These are phyloP conservation scores for Salix brachista DNA, from an alignment of 345 rosid genomes.

Conservation along the genomic window DNA sequence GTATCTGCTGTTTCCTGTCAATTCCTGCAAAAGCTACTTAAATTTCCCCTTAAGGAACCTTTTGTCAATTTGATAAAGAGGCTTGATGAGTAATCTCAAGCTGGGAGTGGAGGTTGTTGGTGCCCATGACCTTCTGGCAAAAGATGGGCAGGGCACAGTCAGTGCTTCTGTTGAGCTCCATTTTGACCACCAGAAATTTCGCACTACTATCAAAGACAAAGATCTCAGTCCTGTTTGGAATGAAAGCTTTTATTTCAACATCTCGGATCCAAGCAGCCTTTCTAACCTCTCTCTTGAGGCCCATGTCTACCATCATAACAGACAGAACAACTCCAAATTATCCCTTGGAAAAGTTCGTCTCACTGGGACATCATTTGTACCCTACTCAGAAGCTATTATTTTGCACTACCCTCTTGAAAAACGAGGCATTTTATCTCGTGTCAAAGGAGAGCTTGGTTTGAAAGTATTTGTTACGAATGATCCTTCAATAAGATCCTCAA, in stretches of 20 bases:
- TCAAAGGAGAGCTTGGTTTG: constrained; percentile 71
- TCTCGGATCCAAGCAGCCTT: constrained; percentile 60
- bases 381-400: constrained; percentile 67
- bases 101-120: constrained; percentile 83
- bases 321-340: constrained; percentile 40
- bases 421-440: constrained; percentile 45
- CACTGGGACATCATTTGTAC: constrained; percentile 68
- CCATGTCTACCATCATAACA: constrained; percentile 40
- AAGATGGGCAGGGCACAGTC: constrained; percentile 42
- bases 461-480: constrained; percentile 71
- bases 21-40: constrained; percentile 7
- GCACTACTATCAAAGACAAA: constrained; percentile 56
- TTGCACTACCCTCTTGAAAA: constrained; percentile 83
- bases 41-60: not conserved
- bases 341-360: constrained; percentile 69
- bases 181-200: constrained; percentile 70
- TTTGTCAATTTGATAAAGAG: not conserved
- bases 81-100: constrained; percentile 60
- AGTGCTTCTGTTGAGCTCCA: constrained; percentile 73
- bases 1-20: constrained; percentile 12
- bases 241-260: constrained; percentile 76
- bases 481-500: constrained; percentile 48
- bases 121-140: constrained; percentile 63
- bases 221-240: constrained; percentile 81
- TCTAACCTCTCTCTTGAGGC: constrained; percentile 61